Evolutionary conservation across 768 basidiomycete genomes (phyloP).

Genomic region (Podaxis sp.): DNA sequence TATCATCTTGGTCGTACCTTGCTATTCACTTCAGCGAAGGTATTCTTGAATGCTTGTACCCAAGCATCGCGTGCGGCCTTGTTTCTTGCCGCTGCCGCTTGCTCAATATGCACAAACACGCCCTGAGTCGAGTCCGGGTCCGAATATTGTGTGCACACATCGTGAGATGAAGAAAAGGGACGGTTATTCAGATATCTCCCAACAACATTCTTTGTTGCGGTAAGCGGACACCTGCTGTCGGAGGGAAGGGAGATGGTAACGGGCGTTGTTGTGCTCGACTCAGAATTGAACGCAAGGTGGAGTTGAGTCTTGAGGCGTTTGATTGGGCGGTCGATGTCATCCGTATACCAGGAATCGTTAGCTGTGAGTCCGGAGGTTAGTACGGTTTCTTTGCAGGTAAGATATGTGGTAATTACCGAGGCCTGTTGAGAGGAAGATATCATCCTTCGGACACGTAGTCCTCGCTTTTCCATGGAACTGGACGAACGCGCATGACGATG

Average conservation of each 20-base stretch:
- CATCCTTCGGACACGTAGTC: slow-evolving; percentile 36
- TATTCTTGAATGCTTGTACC: slow-evolving; percentile 31
- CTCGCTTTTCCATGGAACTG: slow-evolving; percentile 48
- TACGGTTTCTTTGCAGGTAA: not conserved
- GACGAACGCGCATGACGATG: slow-evolving; percentile 41
- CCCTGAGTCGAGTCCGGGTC: slow-evolving; percentile 23
- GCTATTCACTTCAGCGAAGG: slow-evolving; percentile 24
- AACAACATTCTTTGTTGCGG: slow-evolving; percentile 45
- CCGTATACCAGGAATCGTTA: slow-evolving; percentile 37
- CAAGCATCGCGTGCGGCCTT: slow-evolving; percentile 30
- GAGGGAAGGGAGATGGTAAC: slow-evolving; percentile 42
- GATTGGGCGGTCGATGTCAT: slow-evolving; percentile 31
- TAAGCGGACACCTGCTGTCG: slow-evolving; percentile 38
- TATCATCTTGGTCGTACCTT: not conserved
- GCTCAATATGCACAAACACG: slow-evolving; percentile 45
- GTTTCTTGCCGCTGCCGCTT: slow-evolving; percentile 27
- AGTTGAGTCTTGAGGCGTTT: slow-evolving; percentile 35
- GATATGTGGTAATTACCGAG: slow-evolving; percentile 32
- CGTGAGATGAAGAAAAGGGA: slow-evolving; percentile 28
- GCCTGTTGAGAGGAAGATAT: slow-evolving; percentile 46
- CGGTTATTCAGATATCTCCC: slow-evolving; percentile 45
- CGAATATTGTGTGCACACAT: slow-evolving; percentile 24
- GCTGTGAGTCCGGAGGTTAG: slow-evolving; percentile 18
- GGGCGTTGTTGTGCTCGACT: slow-evolving; percentile 18
- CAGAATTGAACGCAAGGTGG: slow-evolving; percentile 24